Conservation (phyloP, 202 grass and related monocot species). For the Carex sylvatica region DNA sequence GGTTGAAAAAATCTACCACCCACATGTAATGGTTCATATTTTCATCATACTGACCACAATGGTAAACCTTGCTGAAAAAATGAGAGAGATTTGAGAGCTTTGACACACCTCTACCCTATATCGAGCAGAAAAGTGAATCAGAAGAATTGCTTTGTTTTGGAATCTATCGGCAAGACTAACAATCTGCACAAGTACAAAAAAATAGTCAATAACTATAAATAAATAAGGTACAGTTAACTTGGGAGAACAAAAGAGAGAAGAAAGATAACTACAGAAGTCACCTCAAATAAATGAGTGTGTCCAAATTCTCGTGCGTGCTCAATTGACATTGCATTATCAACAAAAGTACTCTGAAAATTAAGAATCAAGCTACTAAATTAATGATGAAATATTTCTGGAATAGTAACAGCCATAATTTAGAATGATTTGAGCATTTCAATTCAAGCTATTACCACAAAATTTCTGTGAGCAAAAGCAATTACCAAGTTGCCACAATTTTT, state of each 20-base stretch:
- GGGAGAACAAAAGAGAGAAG: not conserved
- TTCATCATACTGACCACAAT: not conserved
- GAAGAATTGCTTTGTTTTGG: conserved; percentile 75
- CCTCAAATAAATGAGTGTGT: conserved; percentile 83
- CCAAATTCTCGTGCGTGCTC: conserved; percentile 88
- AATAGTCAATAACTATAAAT: not conserved
- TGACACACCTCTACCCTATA: conserved; percentile 64
- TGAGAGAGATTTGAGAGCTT: not conserved
- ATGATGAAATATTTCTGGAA: not conserved
- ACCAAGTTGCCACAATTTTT: not conserved
- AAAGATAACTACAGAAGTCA: conserved; percentile 30
- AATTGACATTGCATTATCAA: conserved; percentile 51
- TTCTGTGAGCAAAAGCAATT: not conserved
- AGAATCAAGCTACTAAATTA: conserved; percentile 6
- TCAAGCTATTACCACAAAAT: not conserved
- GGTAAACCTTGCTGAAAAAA: not conserved
- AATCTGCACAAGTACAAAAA: conserved; percentile 46
- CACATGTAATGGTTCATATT: not conserved
- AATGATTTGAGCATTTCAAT: not conserved
- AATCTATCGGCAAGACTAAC: conserved; percentile 47
- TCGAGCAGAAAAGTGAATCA: conserved; percentile 95
- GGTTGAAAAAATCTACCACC: not conserved
- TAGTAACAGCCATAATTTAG: not conserved
- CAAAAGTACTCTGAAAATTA: conserved; percentile 65
- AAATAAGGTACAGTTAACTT: not conserved